Conservation (phyloP, 2,329 filamentous ascomycete species). For the Penicillium sp. region DNA sequence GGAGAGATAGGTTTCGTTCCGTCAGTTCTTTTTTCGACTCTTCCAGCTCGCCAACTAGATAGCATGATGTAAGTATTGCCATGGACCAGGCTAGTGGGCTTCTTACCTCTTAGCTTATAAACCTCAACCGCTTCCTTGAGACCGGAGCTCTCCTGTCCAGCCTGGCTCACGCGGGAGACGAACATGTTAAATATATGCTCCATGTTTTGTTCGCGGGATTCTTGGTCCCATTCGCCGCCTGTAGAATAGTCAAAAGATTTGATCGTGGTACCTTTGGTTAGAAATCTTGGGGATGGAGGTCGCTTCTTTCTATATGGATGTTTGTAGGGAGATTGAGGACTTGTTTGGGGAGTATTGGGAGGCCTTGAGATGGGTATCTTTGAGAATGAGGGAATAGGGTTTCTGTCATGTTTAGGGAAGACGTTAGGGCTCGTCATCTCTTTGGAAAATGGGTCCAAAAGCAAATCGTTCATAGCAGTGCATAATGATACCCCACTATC, state of each 20-base stretch:
- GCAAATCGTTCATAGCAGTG: conserved; percentile 15
- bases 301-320: conserved; percentile 42
- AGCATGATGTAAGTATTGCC: conserved; percentile 1
- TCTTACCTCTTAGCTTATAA: conserved; percentile 75
- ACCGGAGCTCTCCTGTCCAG: conserved; percentile 69
- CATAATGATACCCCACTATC: conserved; percentile 11
- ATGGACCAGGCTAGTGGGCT: neutral
- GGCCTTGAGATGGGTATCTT: conserved; percentile 36
- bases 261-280: conserved; percentile 76
- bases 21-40: conserved; percentile 55
- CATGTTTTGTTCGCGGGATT: conserved; percentile 75
- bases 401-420: conserved; percentile 18
- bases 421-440: conserved; percentile 21
- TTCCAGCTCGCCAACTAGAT: conserved; percentile 63
- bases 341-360: conserved; percentile 42
- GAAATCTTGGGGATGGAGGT: conserved; percentile 54
- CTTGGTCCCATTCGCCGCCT: conserved; percentile 69
- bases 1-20: conserved; percentile 60
- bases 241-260: conserved; percentile 57
- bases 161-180: conserved; percentile 72
- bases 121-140: conserved; percentile 76
- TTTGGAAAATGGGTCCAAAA: conserved; percentile 16
- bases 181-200: conserved; percentile 75
- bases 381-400: conserved; percentile 21
- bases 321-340: conserved; percentile 31